These are phyloP conservation scores for Nemophila menziesii DNA, from an alignment of 257 asterid species.

Conservation along the genomic window DNA sequence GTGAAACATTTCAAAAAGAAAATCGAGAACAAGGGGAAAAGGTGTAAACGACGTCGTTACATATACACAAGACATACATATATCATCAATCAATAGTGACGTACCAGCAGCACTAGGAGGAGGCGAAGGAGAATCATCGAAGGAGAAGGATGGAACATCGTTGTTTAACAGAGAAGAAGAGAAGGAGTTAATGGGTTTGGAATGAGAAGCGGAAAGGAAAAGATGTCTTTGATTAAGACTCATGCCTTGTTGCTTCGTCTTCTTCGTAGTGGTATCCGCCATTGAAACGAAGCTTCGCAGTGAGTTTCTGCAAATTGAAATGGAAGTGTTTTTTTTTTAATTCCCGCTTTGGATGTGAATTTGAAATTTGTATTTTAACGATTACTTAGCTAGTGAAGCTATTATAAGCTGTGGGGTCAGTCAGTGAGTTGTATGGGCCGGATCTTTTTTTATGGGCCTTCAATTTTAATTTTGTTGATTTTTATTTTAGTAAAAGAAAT, in stretches of 20 bases:
- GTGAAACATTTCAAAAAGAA: too few relatives aligned
- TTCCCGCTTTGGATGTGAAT: neutral
- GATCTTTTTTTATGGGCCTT: too few relatives aligned
- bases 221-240: conserved; percentile 77
- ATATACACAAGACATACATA: neutral
- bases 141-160: conserved; percentile 25
- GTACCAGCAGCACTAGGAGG: conserved; percentile 10
- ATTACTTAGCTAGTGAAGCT: too few relatives aligned
- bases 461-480: too few relatives aligned
- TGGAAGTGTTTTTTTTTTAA: too few relatives aligned
- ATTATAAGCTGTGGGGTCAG: too few relatives aligned
- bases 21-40: neutral
- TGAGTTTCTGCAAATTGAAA: neutral
- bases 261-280: neutral
- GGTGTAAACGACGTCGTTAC: neutral
- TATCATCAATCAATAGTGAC: too few relatives aligned
- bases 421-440: too few relatives aligned
- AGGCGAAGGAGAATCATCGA: conserved; percentile 28
- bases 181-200: conserved; percentile 21
- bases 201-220: conserved; percentile 50
- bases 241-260: conserved; percentile 22
- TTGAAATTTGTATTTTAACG: conserved; percentile 3
- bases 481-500: too few relatives aligned
- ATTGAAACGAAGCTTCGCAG: neutral
- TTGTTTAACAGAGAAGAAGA: conserved; percentile 13